Base-by-base conservation (phyloP, 139 green algal genomes). In the Nannochloris sp. region DNA sequence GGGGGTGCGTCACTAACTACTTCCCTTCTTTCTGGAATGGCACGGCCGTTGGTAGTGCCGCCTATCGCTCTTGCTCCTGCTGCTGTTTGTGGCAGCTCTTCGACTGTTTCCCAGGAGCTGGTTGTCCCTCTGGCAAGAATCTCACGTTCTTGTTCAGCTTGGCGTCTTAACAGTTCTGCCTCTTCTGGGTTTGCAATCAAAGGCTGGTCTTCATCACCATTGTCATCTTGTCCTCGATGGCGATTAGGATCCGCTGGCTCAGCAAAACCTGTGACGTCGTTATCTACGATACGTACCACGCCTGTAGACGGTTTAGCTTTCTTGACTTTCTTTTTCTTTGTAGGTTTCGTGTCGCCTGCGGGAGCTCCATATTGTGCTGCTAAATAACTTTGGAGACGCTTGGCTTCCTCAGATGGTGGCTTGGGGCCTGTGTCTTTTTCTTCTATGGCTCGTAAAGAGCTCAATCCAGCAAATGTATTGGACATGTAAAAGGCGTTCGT, bases 101-200 rank as follows among this genome's bases (percentile, higher is more conserved):
- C 53, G 9, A 33, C 36, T 7, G 9, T 33, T 14, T 30, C 39
- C 72, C 72, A 79, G 51, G 64, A 58, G 39, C 44, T 55, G 58
- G 1, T 58, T 39, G 19, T 44, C 30, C 38, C 46, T 12, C 4
- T 33, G 30, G 64, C 13, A 60, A 64, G n/a, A n/a, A n/a, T n/a
- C 35, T 72, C 2, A 25, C 54, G 45, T 59, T 74, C 84, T 72
- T 79, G 72, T 31, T 83, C 68, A 2, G 67, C 45, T 62, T 83
- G 68, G 33, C 61, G 55, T 67, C 53, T 62, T 5, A 81, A 45
- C 1, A 65, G 58, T 42, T 74, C 71, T 1, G 72, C 80, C 46
- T 92, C 86, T 46, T 85, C 86, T 0, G 65, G 54, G 51, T 92
- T 92, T 4, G 80, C 86, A 37, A 92, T 70, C 9, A 81, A 61